These are phyloP conservation scores for Pyrenochaeta sp. DNA, from an alignment of 2,329 filamentous ascomycete genomes.

Conservation along the genomic window DNA sequence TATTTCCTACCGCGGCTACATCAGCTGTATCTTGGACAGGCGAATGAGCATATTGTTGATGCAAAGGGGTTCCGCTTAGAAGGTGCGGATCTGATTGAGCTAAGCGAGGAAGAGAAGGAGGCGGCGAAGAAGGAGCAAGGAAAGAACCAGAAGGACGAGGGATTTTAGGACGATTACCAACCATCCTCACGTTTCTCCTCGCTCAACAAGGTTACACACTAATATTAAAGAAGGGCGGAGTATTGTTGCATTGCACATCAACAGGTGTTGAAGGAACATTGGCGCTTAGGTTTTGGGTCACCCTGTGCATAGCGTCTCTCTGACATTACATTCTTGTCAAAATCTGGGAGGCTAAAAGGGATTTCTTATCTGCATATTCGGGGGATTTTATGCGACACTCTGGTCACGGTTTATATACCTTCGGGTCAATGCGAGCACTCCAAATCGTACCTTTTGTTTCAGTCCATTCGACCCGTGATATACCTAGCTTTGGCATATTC, in stretches of 20 bases:
- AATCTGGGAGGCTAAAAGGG: too few species aligned
- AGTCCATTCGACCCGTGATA: too few species aligned
- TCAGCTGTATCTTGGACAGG: conserved; percentile 39
- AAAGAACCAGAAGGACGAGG: conserved; percentile 49
- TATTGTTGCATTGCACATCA: background rate
- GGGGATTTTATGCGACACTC: too few species aligned
- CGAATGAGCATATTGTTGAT: conserved; percentile 42
- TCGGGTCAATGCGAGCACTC: too few species aligned
- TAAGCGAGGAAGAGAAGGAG: conserved; percentile 43
- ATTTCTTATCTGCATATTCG: too few species aligned
- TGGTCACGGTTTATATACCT: too few species aligned
- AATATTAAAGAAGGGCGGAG: background rate
- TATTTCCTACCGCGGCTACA: conserved; percentile 48
- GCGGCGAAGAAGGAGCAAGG: conserved; percentile 24
- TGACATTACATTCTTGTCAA: background rate
- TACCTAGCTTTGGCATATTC: too few species aligned
- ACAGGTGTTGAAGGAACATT: background rate
- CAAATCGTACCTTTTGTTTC: too few species aligned
- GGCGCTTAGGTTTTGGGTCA: background rate
- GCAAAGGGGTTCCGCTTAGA: conserved; percentile 46
- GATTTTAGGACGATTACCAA: conserved; percentile 29
- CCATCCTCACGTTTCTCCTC: background rate
- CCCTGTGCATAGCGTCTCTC: background rate
- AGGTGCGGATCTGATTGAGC: conserved; percentile 43
- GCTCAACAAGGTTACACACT: background rate